phyloP scores from a whole-genome alignment of 2,329 filamentous ascomycete species.

The Byssochlamys sp. region DNA sequence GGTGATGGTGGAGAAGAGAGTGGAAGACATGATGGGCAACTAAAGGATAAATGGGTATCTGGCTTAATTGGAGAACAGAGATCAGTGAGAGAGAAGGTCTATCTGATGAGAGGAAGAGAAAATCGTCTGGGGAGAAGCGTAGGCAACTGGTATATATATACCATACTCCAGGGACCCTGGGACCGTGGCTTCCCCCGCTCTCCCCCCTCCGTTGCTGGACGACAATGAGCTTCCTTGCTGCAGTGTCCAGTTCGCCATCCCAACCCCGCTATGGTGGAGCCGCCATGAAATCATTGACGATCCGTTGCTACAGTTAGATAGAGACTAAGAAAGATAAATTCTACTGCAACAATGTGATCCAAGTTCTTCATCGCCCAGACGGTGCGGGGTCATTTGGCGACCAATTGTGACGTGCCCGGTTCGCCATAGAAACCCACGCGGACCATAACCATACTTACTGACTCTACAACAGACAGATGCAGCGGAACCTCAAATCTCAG shows the following conservation, averaged over 20 bases:
- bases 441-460: not conserved
- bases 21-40: conserved; percentile 18
- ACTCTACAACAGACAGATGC: not conserved
- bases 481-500: too few species aligned
- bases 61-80: not conserved
- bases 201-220: not conserved
- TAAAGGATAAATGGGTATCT: conserved; percentile 5
- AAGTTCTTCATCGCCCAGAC: not conserved
- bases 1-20: conserved; percentile 30
- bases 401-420: not conserved
- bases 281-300: not conserved
- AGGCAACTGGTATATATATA: not conserved
- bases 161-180: not conserved
- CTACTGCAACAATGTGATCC: not conserved
- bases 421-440: not conserved
- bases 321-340: not conserved
- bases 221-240: not conserved
- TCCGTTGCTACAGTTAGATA: not conserved
- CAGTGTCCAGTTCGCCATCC: not conserved
- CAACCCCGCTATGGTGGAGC: not conserved
- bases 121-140: not conserved
- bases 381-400: not conserved
- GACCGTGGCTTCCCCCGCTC: not conserved
- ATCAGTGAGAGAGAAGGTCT: not conserved
- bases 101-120: not conserved